Evolutionary conservation across 768 basidiomycete genomes (phyloP).

Genomic region (Podaxis sp.): DNA sequence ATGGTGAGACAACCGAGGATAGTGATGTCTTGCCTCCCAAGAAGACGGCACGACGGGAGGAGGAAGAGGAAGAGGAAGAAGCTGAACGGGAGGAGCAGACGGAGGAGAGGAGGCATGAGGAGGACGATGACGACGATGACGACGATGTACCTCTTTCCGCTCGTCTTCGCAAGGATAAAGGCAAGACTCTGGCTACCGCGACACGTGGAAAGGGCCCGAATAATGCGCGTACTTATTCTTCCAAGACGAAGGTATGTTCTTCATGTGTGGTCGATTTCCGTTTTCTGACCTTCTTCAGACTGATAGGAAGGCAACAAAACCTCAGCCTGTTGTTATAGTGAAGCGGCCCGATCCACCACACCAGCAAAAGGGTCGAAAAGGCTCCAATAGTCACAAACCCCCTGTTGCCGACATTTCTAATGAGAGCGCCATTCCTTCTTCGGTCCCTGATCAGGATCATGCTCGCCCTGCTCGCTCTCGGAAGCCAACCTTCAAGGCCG

Average conservation of each 20-base stretch:
- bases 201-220: background rate
- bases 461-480: background rate
- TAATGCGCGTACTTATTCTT: background rate
- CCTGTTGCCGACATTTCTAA: conserved; percentile 18
- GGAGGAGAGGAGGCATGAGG: background rate
- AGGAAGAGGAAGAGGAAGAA: conserved; percentile 19
- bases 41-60: background rate
- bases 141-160: conserved; percentile 14
- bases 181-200: conserved; percentile 7
- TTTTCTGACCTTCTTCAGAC: background rate
- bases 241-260: background rate
- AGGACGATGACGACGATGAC: conserved; percentile 7
- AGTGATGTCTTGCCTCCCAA: conserved; percentile 7
- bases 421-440: conserved; percentile 48
- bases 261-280: background rate
- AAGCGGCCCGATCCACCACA: background rate
- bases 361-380: background rate
- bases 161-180: conserved; percentile 4
- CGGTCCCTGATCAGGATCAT: conserved; percentile 51
- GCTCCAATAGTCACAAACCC: background rate
- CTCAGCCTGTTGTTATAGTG: background rate
- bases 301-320: background rate
- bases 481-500: conserved; percentile 3
- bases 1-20: conserved; percentile 5
- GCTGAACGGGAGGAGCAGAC: background rate